Evolutionary conservation across 1,284 basidiomycete genomes (phyloP).

Genomic region (Malassezia restricta): DNA sequence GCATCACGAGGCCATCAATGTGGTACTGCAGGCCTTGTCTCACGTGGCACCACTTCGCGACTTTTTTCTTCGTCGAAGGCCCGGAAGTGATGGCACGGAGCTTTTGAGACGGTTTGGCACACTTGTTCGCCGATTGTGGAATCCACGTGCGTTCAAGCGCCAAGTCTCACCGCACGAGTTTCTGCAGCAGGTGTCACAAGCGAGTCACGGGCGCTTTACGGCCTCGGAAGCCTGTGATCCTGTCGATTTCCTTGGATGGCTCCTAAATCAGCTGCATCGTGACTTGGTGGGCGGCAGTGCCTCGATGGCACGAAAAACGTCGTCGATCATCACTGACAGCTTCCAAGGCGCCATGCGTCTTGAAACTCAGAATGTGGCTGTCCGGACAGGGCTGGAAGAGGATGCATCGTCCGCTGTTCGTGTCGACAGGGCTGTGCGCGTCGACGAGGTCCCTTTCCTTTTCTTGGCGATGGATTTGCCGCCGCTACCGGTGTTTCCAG

Average conservation of each 20-base stretch:
- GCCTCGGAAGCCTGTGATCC: slow-evolving; percentile 90
- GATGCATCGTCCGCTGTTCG: slow-evolving; percentile 14
- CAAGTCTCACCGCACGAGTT: slow-evolving; percentile 98
- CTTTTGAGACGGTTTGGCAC: slow-evolving; percentile 65
- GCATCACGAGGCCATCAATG: slow-evolving; percentile 91
- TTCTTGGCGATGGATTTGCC: slow-evolving; percentile 91
- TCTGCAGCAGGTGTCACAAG: slow-evolving; percentile 82
- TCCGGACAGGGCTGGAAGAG: slow-evolving; percentile 24
- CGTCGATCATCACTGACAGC: slow-evolving; percentile 66
- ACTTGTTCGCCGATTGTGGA: slow-evolving; percentile 87
- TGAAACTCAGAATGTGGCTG: slow-evolving; percentile 81
- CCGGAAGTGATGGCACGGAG: slow-evolving; percentile 51
- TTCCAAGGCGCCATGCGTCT: slow-evolving; percentile 89
- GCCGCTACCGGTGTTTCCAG: slow-evolving; percentile 89
- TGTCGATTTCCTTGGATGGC: slow-evolving; percentile 88
- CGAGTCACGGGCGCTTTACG: slow-evolving; percentile 74
- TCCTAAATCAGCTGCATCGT: slow-evolving; percentile 80
- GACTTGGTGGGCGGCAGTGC: slow-evolving; percentile 62
- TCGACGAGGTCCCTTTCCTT: slow-evolving; percentile 76
- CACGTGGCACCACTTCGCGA: slow-evolving; percentile 83
- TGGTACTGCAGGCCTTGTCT: slow-evolving; percentile 81
- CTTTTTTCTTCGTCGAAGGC: slow-evolving; percentile 48
- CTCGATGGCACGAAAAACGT: slow-evolving; percentile 17
- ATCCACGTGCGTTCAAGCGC: slow-evolving; percentile 62
- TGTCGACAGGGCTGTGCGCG: slow-evolving; percentile 53